phyloP scores from a whole-genome alignment of 2,329 filamentous ascomycete genomes.

The Colletotrichum zoysiae region DNA sequence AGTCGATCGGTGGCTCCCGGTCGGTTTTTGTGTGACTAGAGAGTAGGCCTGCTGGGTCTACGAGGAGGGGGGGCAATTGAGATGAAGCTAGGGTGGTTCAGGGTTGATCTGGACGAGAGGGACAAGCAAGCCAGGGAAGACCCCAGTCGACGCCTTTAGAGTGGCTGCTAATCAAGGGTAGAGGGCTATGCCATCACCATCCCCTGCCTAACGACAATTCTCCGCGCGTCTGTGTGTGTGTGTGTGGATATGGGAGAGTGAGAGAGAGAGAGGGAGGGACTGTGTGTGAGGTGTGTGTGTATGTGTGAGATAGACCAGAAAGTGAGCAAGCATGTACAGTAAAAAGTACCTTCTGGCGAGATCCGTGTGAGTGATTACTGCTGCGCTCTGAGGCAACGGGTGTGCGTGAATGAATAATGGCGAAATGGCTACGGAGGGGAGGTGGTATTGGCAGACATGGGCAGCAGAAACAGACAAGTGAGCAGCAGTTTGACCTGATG shows the following conservation, averaged over 20 bases:
- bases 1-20: conserved; percentile 56
- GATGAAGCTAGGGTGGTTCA: conserved; percentile 58
- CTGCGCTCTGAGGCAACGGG: not conserved
- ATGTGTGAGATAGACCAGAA: conserved; percentile 22
- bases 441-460: conserved; percentile 14
- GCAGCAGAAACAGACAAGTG: conserved; percentile 8
- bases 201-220: conserved; percentile 51
- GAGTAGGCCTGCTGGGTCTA: conserved; percentile 43
- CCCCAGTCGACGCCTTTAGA: conserved; percentile 53
- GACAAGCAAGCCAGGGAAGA: conserved; percentile 52
- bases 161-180: conserved; percentile 56
- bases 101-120: conserved; percentile 51
- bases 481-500: conserved; percentile 9
- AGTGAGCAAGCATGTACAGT: not conserved
- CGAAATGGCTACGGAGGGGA: not conserved
- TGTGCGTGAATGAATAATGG: conserved; percentile 2
- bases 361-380: not conserved
- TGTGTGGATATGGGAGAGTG: conserved; percentile 23
- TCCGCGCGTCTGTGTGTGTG: conserved; percentile 49
- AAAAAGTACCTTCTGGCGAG: not conserved
- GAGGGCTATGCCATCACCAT: conserved; percentile 50
- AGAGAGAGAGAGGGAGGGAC: conserved; percentile 8
- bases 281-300: conserved; percentile 43
- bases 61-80: conserved; percentile 56
- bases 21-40: conserved; percentile 64